Base-by-base conservation (phyloP, 306 rosid species). In the Quillaja saponaria region DNA sequence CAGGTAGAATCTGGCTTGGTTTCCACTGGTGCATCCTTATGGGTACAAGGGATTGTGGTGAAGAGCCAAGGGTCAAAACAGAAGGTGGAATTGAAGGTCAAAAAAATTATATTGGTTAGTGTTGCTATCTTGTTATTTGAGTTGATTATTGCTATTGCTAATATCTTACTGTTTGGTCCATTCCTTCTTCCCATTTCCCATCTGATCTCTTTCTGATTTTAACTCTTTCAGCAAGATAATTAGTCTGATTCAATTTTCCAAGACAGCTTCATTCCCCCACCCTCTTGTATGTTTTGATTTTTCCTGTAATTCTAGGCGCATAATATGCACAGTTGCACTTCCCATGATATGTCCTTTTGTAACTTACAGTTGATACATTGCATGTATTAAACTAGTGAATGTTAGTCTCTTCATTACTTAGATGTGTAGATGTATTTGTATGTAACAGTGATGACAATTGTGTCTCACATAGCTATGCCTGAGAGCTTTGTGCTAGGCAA, bases 11-110 rank as follows among this genome's bases (percentile, higher is more conserved):
- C 92, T 51, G 92, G 90, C 50, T 75, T 44, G 58, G 71, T 86
- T 37, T 60, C 96, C 7, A 91, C 96, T 37, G 96, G 98, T 77
- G 96, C 98, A 2, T 88, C 98, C 10, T 58, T 91, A 18, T 88
- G 92, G 87, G 95, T 84, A 82, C 88, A 84, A 82, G 98, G 95
- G 47, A 67, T 81, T 47, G 68, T 88, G 73, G 88, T 82, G 58
- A 57, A 83, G 64, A 91, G 98, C 69, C 92, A 82, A 68, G 98
- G 98, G 34, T 75, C 98, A 54, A 88, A 88, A 57, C 98, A 88
- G 76, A 88, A 86, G 47, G 88, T 91, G 76, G 98, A 91, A 79
- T 66, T 91, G 87, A 91, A 91, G 79, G 83, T 88, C 69, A 72
- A 76, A 48, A 88, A 88, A 77, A 70, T 91, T 55, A 77, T 88